Base-by-base conservation (phyloP, 257 asterid genomes). In the Lantana camara region DNA sequence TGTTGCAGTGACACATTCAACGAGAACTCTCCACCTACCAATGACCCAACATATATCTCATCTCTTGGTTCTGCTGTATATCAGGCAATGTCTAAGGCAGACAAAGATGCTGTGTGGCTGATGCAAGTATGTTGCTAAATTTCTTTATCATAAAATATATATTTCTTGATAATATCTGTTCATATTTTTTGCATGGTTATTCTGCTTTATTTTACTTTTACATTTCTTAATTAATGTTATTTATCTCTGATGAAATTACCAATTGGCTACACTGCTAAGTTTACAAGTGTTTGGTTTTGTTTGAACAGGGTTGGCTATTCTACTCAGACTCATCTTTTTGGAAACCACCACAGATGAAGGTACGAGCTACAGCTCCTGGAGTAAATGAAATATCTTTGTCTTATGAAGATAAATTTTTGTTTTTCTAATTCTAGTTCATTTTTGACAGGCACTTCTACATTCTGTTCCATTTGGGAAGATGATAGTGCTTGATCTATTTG, bases 291-390 rank as follows among this genome's bases (percentile, higher is more conserved):
- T 60, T 40, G 61, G 65, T 77, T 59, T 67, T 56, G 69, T 66
- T 74, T n/a, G n/a, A n/a, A 63, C 82, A 93, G 99, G 99, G 99
- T 22, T 93, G 99, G 99, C 88, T 93, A 55, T 93, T 93, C 78
- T 90, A 85, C 73, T 81, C 99, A 23, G 95, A 93, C 59, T 85
- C 97, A 34, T 73, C 88, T 35, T 93, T 85, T 79, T 93, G 99
- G 99, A 85, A 90, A 70, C 95, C 99, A 54, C 92, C 95, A 27
- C 99, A 93, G 79, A 90, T 93, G 96, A 79, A 93, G 93, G 99
- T 93, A 79, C 37, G 75, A 16, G 17, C 38, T 71, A 53, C 58
- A n/a, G 15, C 44, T 73, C 47, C 54, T 52, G 9, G 41, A 35
- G 37, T 8, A 57, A 60, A 54, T 30, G 42, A 67, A 52, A 9